These are phyloP conservation scores for Esteya vermicola DNA, from an alignment of 2,329 filamentous ascomycete species.

Conservation along the genomic window DNA sequence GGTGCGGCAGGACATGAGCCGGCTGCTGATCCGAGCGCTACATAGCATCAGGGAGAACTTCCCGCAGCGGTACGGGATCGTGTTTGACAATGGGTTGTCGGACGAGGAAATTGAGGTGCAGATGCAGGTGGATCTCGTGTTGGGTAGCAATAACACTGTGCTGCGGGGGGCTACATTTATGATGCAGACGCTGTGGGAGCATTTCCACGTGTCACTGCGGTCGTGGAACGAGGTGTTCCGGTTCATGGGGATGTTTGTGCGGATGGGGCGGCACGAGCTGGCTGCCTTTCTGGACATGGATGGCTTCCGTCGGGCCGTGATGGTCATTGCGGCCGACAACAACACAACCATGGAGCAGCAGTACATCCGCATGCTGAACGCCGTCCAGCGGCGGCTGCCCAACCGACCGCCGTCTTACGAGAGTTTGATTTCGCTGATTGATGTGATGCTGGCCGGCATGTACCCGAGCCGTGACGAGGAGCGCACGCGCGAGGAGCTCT, in stretches of 20 bases:
- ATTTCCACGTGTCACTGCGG: conserved; percentile 45
- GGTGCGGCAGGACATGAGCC: conserved; percentile 38
- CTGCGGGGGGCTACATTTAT: conserved; percentile 27
- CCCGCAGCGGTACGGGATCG: conserved; percentile 30
- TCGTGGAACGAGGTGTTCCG: conserved; percentile 69
- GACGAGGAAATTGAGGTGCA: conserved; percentile 13
- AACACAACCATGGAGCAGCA: conserved; percentile 34
- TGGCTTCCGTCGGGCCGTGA: conserved; percentile 43
- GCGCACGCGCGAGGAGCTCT: conserved; percentile 16
- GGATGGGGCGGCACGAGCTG: conserved; percentile 44
- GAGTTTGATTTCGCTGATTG: conserved; percentile 34
- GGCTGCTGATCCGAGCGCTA: conserved; percentile 38
- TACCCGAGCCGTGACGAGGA: conserved; percentile 5
- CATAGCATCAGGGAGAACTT: conserved; percentile 32
- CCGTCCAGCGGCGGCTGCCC: conserved; percentile 33
- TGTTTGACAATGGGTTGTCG: conserved; percentile 13
- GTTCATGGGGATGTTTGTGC: conserved; percentile 52
- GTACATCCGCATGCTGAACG: conserved; percentile 38
- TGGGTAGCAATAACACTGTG: conserved; percentile 14
- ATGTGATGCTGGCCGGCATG: conserved; percentile 28
- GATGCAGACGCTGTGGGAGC: conserved; percentile 43
- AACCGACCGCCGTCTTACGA: conserved; percentile 40
- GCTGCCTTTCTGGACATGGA: conserved; percentile 43
- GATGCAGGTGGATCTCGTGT: conserved; percentile 6
- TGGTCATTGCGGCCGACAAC: conserved; percentile 47